Conservation (phyloP, 306 rosid genomes). For the Chamaecrista fasciculata region DNA sequence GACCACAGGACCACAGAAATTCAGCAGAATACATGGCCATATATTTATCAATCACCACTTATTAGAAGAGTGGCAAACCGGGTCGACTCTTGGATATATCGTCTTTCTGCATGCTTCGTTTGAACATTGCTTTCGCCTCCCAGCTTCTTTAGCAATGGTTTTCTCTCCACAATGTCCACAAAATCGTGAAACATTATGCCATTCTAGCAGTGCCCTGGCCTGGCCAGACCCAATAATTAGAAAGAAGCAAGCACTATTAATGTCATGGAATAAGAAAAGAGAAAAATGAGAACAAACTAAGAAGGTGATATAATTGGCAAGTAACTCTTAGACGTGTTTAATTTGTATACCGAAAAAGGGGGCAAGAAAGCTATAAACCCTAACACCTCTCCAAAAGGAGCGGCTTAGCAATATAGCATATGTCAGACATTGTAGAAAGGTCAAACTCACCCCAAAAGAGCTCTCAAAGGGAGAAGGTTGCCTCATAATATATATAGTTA, state of each 20-base stretch:
- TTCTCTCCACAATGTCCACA: slow-evolving; percentile 89
- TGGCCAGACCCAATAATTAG: slow-evolving; percentile 37
- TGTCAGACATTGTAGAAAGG: neutral
- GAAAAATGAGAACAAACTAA: neutral
- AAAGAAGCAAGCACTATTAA: slow-evolving; percentile 12
- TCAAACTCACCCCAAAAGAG: too few relatives aligned
- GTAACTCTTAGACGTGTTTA: neutral
- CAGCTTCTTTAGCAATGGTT: slow-evolving; percentile 73
- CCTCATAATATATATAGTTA: too few relatives aligned
- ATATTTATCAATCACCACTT: slow-evolving; percentile 14
- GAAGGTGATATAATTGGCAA: slow-evolving; percentile 2
- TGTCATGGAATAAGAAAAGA: neutral
- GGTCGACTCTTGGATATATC: slow-evolving; percentile 90
- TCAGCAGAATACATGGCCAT: slow-evolving; percentile 24
- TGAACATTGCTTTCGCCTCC: slow-evolving; percentile 79
- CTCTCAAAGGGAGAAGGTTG: too few relatives aligned
- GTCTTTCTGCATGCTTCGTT: slow-evolving; percentile 68
- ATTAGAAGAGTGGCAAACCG: slow-evolving; percentile 41
- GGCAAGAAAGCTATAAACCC: slow-evolving; percentile 2
- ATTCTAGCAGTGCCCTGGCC: slow-evolving; percentile 89
- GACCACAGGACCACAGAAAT: slow-evolving; percentile 17
- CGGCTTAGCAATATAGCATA: neutral
- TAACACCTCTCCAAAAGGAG: neutral
- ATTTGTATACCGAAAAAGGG: slow-evolving; percentile 2
- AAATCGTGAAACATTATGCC: slow-evolving; percentile 68